A percentile compares a stretch with the other conserved stretches of the same genome.
Evolutionary conservation across 306 rosid genomes (phyloP).

Genomic region (Parietaria judaica): DNA sequence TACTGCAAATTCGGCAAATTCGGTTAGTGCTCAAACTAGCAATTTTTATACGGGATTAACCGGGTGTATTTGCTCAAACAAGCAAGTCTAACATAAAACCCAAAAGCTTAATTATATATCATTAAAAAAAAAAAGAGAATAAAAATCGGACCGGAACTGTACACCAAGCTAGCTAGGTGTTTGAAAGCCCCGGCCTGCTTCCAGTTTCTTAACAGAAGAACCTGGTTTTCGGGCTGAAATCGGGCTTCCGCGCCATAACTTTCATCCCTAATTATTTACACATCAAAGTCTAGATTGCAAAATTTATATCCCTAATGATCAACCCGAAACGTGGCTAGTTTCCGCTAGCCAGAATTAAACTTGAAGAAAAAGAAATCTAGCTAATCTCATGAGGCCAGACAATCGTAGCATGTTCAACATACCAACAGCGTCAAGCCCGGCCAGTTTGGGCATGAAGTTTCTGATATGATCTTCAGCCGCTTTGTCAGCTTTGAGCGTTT

Average conservation of each 20-base stretch:
- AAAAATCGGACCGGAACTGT: background rate
- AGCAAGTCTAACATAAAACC: background rate
- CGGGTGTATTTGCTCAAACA: background rate
- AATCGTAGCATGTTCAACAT: constrained; percentile 18
- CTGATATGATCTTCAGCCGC: constrained; percentile 90
- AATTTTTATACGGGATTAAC: constrained; percentile 1
- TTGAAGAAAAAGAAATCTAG: background rate
- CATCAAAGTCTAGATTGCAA: too few species aligned
- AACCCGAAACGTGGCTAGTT: too few species aligned
- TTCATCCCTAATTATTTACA: too few species aligned
- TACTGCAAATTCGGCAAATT: constrained; percentile 41
- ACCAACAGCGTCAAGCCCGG: constrained; percentile 90
- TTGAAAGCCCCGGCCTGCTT: too few species aligned
- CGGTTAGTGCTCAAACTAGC: constrained; percentile 6
- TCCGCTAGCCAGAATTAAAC: too few species aligned
- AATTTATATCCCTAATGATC: too few species aligned
- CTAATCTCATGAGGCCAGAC: background rate
- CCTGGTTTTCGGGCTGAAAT: too few species aligned
- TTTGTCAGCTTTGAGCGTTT: constrained; percentile 73
- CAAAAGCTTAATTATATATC: background rate
- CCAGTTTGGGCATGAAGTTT: constrained; percentile 79
- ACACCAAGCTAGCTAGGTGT: too few species aligned
- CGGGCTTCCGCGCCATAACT: too few species aligned
- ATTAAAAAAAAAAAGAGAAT: background rate
- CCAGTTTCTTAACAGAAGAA: too few species aligned